Evolutionary conservation across 2,329 filamentous ascomycete species (phyloP), one percentile per base, ranked within the genome.

Genomic region (Penicillium brevicompactum): DNA sequence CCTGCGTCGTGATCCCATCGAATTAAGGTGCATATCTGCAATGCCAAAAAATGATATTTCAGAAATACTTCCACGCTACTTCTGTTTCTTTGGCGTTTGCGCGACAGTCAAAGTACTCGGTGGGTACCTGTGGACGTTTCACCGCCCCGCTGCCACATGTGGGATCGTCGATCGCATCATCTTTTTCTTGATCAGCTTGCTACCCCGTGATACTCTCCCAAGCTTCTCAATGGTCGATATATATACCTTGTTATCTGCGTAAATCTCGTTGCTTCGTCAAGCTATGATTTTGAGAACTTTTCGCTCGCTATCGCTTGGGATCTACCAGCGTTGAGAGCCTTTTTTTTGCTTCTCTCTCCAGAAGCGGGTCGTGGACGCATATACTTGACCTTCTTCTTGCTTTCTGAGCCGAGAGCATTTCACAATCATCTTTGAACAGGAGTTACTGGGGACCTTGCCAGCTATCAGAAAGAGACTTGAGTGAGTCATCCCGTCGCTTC

Each of bases 321-420:
- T 57, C 46, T 50, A 52, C 31, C 56, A 56, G 44, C 58, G 56
- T 30, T 64, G 60, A 64, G 58, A 47, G 42, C 49, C n/a, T 46
- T 43, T 5, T 34, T 31, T 34, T 24, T 18, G 18, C 18, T 18
- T 18, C 18, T 18, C 32, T 16, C n/a, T 27, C 24, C 24, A 27
- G 5, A 16, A 5, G 37, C 16, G 16, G 18, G 18, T 18, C 18
- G 18, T 18, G 18, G 18, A 43, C 49, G 43, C 5, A 43, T 21
- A 34, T 27, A 5, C 24, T 8, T 27, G 24, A 27, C 24, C 24
- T 27, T 27, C 24, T 6, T 27, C 8, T 27, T 27, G 24, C 24
- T 27, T 27, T 27, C 8, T 5, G 1, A 27, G 24, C 24, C 6
- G 24, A 27, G 8, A 8, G 3, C 3, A 34, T 43, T 41, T 21